A percentile compares a stretch with the other conserved stretches of the same genome.
These are phyloP conservation scores for Phytophthora pistaciae DNA, from an alignment of 352 stramenopile species.

Conservation along the genomic window DNA sequence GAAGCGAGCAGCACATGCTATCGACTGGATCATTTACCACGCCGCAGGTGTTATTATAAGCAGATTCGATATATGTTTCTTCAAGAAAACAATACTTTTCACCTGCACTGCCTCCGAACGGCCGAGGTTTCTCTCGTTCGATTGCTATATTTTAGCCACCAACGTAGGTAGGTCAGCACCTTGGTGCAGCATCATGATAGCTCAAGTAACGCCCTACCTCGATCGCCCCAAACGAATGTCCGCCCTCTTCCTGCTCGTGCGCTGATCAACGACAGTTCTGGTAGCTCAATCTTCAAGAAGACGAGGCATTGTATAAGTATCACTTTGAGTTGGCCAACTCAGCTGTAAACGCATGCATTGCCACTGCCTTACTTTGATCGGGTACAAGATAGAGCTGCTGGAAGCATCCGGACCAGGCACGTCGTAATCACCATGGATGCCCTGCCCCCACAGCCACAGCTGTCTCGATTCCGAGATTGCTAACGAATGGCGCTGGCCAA, in stretches of 20 bases:
- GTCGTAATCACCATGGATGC: constrained; percentile 65
- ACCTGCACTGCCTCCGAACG: constrained; percentile 60
- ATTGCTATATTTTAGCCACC: constrained; percentile 29
- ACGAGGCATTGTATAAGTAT: not conserved
- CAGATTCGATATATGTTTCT: not conserved
- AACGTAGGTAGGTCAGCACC: not conserved
- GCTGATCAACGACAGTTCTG: constrained; percentile 61
- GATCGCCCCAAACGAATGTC: constrained; percentile 84
- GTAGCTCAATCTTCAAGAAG: constrained; percentile 52
- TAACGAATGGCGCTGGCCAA: constrained; percentile 73
- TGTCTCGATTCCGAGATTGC: constrained; percentile 67
- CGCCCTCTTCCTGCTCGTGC: constrained; percentile 63
- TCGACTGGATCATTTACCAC: constrained; percentile 27
- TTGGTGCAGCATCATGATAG: not conserved
- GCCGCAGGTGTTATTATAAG: not conserved
- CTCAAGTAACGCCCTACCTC: constrained; percentile 41
- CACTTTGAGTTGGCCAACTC: not conserved
- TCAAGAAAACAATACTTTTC: not conserved
- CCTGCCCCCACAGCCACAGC: constrained; percentile 84
- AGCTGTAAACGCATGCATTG: not conserved
- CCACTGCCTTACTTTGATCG: constrained; percentile 47
- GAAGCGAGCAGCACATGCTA: constrained; percentile 59
- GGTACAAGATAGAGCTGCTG: constrained; percentile 63
- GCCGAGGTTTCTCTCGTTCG: constrained; percentile 29
- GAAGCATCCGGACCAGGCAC: constrained; percentile 46